phyloP scores from a whole-genome alignment of 2,329 filamentous ascomycete species.

The Elsinoe perseae region DNA sequence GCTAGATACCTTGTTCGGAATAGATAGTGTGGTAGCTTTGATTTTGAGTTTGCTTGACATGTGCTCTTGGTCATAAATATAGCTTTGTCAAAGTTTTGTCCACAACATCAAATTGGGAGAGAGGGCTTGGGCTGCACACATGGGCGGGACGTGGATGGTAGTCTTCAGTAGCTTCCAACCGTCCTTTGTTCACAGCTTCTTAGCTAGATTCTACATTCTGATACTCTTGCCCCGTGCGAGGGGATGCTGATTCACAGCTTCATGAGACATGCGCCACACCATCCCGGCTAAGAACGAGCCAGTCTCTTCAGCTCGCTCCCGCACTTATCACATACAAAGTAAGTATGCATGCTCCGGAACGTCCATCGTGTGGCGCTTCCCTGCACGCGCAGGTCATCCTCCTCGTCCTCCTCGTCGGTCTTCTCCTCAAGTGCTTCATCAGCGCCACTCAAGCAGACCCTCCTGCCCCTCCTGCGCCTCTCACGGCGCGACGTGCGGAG shows the following conservation, averaged over 20 bases:
- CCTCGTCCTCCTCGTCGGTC: conserved; percentile 57
- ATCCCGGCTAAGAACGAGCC: not conserved
- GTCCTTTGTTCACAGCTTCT: not conserved
- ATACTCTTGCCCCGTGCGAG: not conserved
- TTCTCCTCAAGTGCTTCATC: conserved; percentile 52
- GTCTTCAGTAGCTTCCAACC: not conserved
- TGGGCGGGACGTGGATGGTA: not conserved
- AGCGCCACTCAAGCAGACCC: conserved; percentile 33
- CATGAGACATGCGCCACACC: not conserved
- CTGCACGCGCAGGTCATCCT: conserved; percentile 27
- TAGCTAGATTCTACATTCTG: not conserved
- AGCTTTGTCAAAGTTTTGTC: not conserved
- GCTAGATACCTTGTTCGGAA: not conserved
- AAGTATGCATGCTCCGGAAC: not conserved
- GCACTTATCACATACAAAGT: not conserved
- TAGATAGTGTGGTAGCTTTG: not conserved
- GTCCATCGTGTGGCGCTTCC: not conserved
- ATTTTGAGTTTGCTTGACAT: not conserved
- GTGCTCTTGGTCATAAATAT: not conserved
- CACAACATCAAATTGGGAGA: not conserved
- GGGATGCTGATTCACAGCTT: not conserved
- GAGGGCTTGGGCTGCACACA: not conserved
- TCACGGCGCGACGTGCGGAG: conserved; percentile 2
- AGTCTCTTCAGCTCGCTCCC: not conserved
- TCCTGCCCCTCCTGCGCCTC: conserved; percentile 16